Base-by-base conservation (phyloP, 202 grass and related monocot species). In the Carex arenaria region DNA sequence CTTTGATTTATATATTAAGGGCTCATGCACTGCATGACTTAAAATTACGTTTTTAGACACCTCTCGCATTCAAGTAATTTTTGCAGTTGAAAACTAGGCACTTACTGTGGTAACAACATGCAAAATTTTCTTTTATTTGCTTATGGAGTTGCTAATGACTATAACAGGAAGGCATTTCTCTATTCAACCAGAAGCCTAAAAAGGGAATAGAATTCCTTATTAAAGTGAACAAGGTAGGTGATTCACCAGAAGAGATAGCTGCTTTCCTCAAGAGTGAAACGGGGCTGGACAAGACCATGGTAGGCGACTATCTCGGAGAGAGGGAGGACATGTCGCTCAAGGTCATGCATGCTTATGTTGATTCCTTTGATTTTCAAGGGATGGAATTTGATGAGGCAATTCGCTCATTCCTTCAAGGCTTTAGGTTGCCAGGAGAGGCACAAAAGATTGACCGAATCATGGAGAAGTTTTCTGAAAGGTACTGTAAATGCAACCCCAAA, bases 341-440 rank as follows among this genome's bases (percentile, higher is more conserved):
- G 91, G 89, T 99, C 52, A 99, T 99, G 96, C 96, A 99, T 90
- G 89, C 93, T 65, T 99, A 92, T 91, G 96, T 99, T 67, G 93
- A 99, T 87, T 93, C 96, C 54, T 99, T 99, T 89, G 91, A 96
- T 76, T 96, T 99, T 86, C 91, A 99, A 92, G 84, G 87, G 40
- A 89, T 92, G 91, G 88, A 93, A 79, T 99, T 99, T 87, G 96
- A 99, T 84, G 93, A 99, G 90, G 91, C 96, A 30, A 99, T 99
- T 85, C 88, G 96, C 74, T 79, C 85, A 82, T 99, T 99, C 77
- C 87, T 96, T 84, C 89, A 90, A 92, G 93, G 96, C 42, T 99
- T 99, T 84, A 88, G 93, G 23, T 92, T 99, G 88, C 96, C 96
- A 87, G 96, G 96, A 83, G 96, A 99, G 83, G 96, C 96, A 85